Percentiles rank a stretch among this genome's conserved stretches.
These are phyloP conservation scores for Pyrenophora teres DNA, from an alignment of 2,329 filamentous ascomycete species.

Conservation along the genomic window DNA sequence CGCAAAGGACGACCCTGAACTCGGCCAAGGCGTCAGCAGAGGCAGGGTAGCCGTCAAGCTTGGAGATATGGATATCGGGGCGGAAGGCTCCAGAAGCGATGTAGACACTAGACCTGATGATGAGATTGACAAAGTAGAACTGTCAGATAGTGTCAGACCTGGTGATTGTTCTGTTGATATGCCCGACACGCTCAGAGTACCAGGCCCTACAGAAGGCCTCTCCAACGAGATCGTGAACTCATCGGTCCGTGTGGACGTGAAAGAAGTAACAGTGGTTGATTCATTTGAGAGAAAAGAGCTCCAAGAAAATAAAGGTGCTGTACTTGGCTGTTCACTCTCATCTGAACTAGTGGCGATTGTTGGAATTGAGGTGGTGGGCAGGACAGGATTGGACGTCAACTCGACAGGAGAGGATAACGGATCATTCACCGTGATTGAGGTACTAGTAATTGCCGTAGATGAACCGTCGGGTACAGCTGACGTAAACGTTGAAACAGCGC, in stretches of 20 bases:
- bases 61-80: neutral
- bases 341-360: conserved; percentile 4
- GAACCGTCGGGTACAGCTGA: neutral
- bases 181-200: neutral
- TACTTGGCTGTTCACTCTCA: neutral
- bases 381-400: neutral
- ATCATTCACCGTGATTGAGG: neutral
- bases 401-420: neutral
- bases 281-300: no score
- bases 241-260: neutral
- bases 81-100: neutral
- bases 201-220: neutral
- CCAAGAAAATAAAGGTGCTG: neutral
- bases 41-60: neutral
- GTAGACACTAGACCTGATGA: neutral
- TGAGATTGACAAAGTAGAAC: neutral
- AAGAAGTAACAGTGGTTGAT: no score
- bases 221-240: neutral
- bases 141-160: neutral
- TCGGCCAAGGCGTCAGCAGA: neutral
- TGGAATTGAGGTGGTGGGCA: neutral
- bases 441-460: neutral
- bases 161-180: neutral
- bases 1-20: neutral
- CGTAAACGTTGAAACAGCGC: conserved; percentile 1